Conservation (phyloP, 306 rosid genomes). For the Clitoria ternatea region DNA sequence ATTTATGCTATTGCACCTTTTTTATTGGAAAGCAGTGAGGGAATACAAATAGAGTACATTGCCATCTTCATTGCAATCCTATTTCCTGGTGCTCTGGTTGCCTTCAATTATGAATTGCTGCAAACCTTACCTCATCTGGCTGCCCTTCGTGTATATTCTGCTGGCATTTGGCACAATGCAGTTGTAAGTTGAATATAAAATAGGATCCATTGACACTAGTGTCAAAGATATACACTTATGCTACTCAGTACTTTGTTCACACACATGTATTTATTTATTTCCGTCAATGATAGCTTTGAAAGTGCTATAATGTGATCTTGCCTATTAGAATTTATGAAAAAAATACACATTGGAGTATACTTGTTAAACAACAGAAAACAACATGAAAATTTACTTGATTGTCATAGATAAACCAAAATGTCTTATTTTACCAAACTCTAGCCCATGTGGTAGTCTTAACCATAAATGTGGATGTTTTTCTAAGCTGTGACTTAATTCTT, state of each 20-base stretch:
- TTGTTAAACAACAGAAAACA: background rate
- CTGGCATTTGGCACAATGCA: constrained; percentile 98
- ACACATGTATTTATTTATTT: background rate
- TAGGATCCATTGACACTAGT: constrained; percentile 20
- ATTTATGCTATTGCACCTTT: constrained; percentile 33
- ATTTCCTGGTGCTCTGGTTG: constrained; percentile 92
- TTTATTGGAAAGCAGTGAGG: constrained; percentile 71
- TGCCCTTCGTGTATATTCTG: constrained; percentile 74
- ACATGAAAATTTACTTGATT: background rate
- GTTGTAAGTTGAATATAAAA: constrained; percentile 49
- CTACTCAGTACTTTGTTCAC: background rate
- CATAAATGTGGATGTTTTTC: background rate
- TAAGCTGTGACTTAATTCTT: background rate
- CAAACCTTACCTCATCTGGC: constrained; percentile 45
- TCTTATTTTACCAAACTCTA: background rate
- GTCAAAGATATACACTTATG: background rate
- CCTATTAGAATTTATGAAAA: background rate
- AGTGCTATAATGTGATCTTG: background rate
- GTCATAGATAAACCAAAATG: background rate
- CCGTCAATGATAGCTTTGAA: background rate
- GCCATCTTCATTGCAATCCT: constrained; percentile 70
- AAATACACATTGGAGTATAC: background rate
- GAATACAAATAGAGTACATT: constrained; percentile 72
- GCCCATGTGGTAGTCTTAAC: background rate
- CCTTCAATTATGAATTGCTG: constrained; percentile 57